These are phyloP conservation scores for Achaetomiella virescens DNA, from an alignment of 495 filamentous ascomycete species.

Conservation along the genomic window DNA sequence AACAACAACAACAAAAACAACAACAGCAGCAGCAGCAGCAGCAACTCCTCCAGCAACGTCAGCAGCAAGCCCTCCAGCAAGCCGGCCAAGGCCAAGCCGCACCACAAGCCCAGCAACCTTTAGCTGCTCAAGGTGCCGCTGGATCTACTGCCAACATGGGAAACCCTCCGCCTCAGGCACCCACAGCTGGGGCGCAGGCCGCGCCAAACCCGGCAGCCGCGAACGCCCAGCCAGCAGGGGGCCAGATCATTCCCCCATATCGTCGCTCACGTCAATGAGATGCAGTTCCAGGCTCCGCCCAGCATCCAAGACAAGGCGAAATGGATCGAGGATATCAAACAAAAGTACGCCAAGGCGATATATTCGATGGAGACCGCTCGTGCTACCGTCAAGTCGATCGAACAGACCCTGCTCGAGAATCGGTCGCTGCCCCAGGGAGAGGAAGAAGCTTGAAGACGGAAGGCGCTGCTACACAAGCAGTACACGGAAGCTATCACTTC, in stretches of 20 bases:
- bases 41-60: constrained; percentile 8
- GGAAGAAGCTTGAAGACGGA: constrained; percentile 30
- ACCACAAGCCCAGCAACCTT: constrained; percentile 4
- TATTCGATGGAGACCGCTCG: constrained; percentile 32
- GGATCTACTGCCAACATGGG: neutral
- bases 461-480: constrained; percentile 24
- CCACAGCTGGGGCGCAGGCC: neutral
- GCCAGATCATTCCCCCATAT: constrained; percentile 26
- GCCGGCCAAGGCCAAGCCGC: constrained; percentile 7
- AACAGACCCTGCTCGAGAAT: constrained; percentile 26
- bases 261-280: constrained; percentile 31
- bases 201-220: neutral
- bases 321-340: constrained; percentile 28
- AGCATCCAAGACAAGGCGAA: constrained; percentile 21
- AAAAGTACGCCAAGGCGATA: constrained; percentile 29
- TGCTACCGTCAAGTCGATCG: constrained; percentile 17
- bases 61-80: neutral
- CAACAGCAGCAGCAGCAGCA: constrained; percentile 10
- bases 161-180: constrained; percentile 4
- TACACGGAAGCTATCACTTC: constrained; percentile 30
- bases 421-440: constrained; percentile 26
- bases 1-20: constrained; percentile 12
- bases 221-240: constrained; percentile 5
- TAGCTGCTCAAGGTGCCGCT: neutral
- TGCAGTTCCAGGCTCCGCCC: constrained; percentile 27